phyloP scores from a whole-genome alignment of 169 alveolate genomes.

The Plasmodium yoelii region DNA sequence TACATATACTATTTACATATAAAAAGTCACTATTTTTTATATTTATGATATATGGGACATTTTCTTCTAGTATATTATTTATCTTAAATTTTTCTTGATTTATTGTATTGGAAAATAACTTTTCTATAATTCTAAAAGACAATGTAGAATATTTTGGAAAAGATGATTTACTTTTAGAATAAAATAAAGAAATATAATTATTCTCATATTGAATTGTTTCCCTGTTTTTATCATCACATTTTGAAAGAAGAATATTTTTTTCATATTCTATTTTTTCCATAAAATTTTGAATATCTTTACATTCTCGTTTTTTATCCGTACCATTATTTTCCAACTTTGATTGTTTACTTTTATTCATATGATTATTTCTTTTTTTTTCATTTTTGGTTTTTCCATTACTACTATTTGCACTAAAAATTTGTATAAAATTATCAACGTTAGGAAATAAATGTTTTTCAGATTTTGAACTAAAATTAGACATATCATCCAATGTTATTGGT shows the following conservation, averaged over 20 bases:
- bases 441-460: constrained; percentile 35
- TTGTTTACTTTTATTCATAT: background rate
- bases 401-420: constrained; percentile 3
- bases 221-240: background rate
- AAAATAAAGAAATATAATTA: constrained; percentile 30
- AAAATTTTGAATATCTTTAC: background rate
- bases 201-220: constrained; percentile 6
- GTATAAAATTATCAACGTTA: constrained; percentile 24
- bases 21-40: constrained; percentile 27
- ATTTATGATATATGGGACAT: constrained; percentile 29
- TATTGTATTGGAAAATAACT: constrained; percentile 26
- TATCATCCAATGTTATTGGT: constrained; percentile 65
- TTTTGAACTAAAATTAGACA: constrained; percentile 36
- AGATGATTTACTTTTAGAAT: constrained; percentile 35
- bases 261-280: background rate
- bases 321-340: background rate
- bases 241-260: background rate
- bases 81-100: constrained; percentile 65
- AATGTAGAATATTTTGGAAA: constrained; percentile 60
- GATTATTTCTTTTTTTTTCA: background rate
- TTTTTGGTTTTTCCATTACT: background rate
- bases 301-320: background rate
- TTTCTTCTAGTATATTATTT: constrained; percentile 54
- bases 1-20: constrained; percentile 38
- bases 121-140: constrained; percentile 50